Conservation (phyloP, 768 basidiomycete genomes). For the Harrya chromipes region DNA sequence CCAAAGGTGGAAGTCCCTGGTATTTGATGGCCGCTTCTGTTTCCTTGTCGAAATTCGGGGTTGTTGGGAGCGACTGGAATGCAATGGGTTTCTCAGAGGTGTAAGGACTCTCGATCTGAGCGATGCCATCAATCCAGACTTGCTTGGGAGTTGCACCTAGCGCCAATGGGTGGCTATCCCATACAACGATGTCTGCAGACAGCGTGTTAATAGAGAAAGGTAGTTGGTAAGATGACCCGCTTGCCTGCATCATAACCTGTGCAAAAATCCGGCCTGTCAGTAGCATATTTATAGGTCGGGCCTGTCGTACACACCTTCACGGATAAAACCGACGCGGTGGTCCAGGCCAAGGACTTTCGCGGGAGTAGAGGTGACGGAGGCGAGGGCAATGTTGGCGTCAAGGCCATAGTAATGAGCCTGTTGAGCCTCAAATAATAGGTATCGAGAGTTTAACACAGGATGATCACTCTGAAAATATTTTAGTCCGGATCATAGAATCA, state of each 20-base stretch:
- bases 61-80: constrained; percentile 50
- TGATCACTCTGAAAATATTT: constrained; percentile 44
- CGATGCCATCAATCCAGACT: constrained; percentile 82
- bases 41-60: constrained; percentile 66
- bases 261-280: background rate
- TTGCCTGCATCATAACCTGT: constrained; percentile 69
- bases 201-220: background rate
- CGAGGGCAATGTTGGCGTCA: constrained; percentile 58
- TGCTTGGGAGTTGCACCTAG: constrained; percentile 78
- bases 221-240: background rate
- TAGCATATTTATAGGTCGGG: background rate
- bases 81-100: constrained; percentile 50
- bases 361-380: constrained; percentile 68
- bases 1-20: constrained; percentile 71
- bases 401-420: constrained; percentile 74
- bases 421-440: constrained; percentile 55
- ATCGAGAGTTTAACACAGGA: constrained; percentile 53
- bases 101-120: constrained; percentile 54
- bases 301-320: constrained; percentile 39
- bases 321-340: constrained; percentile 68
- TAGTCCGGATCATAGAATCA: background rate
- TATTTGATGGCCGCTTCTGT: constrained; percentile 54
- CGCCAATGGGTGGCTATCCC: constrained; percentile 75
- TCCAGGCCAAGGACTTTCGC: constrained; percentile 68
- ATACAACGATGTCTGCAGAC: constrained; percentile 60